These are phyloP conservation scores for Fusarium sp. DNA, from an alignment of 2,329 filamentous ascomycete genomes.

Conservation along the genomic window DNA sequence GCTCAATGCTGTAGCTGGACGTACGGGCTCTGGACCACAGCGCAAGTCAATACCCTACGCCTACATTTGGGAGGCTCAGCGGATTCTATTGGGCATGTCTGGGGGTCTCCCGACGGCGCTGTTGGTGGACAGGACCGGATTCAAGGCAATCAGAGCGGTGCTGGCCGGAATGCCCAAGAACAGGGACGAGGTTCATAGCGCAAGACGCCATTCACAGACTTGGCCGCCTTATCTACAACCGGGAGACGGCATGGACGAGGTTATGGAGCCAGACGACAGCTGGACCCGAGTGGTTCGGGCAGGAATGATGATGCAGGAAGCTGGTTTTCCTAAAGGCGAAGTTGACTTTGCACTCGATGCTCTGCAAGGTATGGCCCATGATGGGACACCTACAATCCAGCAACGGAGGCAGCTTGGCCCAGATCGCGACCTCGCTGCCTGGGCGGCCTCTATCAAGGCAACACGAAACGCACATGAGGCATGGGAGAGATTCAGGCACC, in stretches of 20 bases:
- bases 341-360: conserved; percentile 63
- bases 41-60: conserved; percentile 44
- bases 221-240: conserved; percentile 72
- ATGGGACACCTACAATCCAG: conserved; percentile 69
- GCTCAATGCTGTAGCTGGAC: conserved; percentile 44
- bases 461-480: conserved; percentile 73
- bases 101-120: conserved; percentile 61
- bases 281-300: conserved; percentile 66
- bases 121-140: conserved; percentile 63
- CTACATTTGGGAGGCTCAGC: conserved; percentile 68
- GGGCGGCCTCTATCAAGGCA: conserved; percentile 68
- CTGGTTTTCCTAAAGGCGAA: conserved; percentile 63
- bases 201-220: conserved; percentile 60
- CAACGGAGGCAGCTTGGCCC: conserved; percentile 46
- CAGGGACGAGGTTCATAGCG: conserved; percentile 60
- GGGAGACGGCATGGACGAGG: conserved; percentile 71
- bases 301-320: conserved; percentile 65
- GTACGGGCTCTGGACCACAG: conserved; percentile 38
- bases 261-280: conserved; percentile 62
- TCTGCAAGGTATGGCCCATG: conserved; percentile 63
- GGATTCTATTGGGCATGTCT: conserved; percentile 64
- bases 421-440: conserved; percentile 48
- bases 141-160: conserved; percentile 66
- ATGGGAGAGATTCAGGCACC: conserved; percentile 63
- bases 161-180: conserved; percentile 67